Base-by-base conservation (phyloP, 345 rosid species). In the Pugionium dolabratum region DNA sequence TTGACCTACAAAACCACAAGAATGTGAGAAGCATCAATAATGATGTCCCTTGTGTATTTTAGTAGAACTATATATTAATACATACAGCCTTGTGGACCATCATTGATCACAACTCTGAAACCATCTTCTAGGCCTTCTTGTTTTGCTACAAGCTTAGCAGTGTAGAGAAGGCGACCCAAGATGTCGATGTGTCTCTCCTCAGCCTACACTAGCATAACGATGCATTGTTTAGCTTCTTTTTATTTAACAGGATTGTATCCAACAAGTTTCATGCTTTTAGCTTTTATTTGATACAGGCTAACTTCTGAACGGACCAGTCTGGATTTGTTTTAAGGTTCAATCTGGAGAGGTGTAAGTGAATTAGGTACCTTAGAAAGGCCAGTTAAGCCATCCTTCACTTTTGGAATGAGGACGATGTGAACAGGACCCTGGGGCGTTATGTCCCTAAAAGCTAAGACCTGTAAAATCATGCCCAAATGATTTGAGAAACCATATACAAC, bases 371-470 rank as follows among this genome's bases (percentile, higher is more conserved):
- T 85, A 37, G 95, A 83, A 40, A 93, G 84, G 42, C 96, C 90
- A 55, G 91, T 80, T 80, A 93, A 80, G 49, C 96, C 96, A 82
- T 86, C 98, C 79, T 36, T 90, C 64, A 78, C 82, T 76, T 88
- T 93, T 28, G 98, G 98, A 54, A 90, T 93, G 48, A 93, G 77
- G 62, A 93, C 53, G 70, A 93, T 90, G 72, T 93, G 98, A 1
- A 80, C 77, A 6, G 97, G 97, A 40, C 89, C 98, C 76, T 86
- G 87, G 34, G 98, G 98, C 37, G 41, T 1, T 63, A 90, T 84
- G 81, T 93, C 97, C 79, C 89, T 78, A 62, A 93, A 93, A 56
- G 97, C 98, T 57, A 93, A 72, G 39, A 86, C 97, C 94, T 93
- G 64, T 42, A 54, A 45, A 51, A 64, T 29, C 58, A 72, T 40